Evolutionary conservation across 2,329 filamentous ascomycete genomes (phyloP), one percentile per base, ranked within the genome.

Genomic region (Phaeophleospora eucalypticola): DNA sequence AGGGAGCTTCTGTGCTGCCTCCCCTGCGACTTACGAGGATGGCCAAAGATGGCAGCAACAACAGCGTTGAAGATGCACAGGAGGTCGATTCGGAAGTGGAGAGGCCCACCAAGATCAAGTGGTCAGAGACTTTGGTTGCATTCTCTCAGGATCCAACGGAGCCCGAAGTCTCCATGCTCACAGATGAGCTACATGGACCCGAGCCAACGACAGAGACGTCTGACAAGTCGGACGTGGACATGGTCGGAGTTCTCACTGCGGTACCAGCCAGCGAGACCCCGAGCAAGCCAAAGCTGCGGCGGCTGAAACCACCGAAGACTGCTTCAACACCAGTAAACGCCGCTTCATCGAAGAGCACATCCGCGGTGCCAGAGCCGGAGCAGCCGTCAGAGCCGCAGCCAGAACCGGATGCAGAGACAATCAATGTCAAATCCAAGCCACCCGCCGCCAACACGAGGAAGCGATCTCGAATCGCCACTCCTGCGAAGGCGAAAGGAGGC

Each of bases 61-160:
- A 53, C n/a, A 49, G 35, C 10, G 46, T 43, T 10, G 47, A 36
- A 10, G 48, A 50, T 10, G 52, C 18, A 24, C 41, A 49, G 10
- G 45, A 45, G 1, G 45, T 36, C 2, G 42, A 39, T 9, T 45
- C 50, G 46, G 50, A 46, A 16, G 43, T 48, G 51, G 33, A 55
- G 53, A n/a, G 48, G 57, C 14, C 64, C 58, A 46, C 64, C 58
- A 58, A 57, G 18, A 68, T 77, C 4, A 64, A 62, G 9, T 77
- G 74, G 74, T 71, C 74, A 36, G 66, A 73, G 52, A 68, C 66
- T 20, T 58, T 77, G 8, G 68, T 66, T 4, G 71, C 72, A 46
- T 75, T 69, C 51, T 71, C 70, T 37, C 70, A 72, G 48, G 57
- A 52, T 21, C 46, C 37, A 12, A 45, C 46, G 33, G 46, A 49